These are phyloP conservation scores for Ogataea angusta DNA, from an alignment of 805 yeast species.

Conservation along the genomic window DNA sequence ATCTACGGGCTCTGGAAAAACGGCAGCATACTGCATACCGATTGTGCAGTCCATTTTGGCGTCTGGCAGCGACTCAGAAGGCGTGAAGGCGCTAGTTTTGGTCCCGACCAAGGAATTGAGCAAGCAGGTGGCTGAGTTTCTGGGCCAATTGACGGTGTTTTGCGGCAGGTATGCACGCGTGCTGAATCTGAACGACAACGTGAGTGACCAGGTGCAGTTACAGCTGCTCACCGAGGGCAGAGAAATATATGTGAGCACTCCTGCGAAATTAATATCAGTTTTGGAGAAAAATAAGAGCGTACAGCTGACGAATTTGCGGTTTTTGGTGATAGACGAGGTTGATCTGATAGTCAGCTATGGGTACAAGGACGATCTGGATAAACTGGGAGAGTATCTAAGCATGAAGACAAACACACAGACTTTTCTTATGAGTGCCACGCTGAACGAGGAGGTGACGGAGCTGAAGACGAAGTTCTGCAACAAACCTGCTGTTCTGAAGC, in stretches of 20 bases:
- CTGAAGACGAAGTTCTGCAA: constrained; percentile 78
- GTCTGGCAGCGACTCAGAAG: constrained; percentile 31
- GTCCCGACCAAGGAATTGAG: constrained; percentile 95
- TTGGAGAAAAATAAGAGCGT: constrained; percentile 46
- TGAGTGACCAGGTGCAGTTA: constrained; percentile 66
- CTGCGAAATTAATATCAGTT: constrained; percentile 63
- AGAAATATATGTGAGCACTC: constrained; percentile 82
- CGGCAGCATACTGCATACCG: constrained; percentile 87
- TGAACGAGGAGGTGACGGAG: constrained; percentile 78
- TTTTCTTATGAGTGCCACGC: constrained; percentile 94
- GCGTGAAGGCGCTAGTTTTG: constrained; percentile 60
- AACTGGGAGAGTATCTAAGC: constrained; percentile 63
- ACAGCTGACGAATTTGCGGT: constrained; percentile 55
- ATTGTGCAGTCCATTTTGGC: constrained; percentile 72
- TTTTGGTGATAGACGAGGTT: constrained; percentile 89
- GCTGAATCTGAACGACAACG: constrained; percentile 60
- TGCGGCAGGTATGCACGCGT: constrained; percentile 64
- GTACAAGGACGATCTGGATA: constrained; percentile 76
- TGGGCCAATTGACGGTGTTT: constrained; percentile 64
- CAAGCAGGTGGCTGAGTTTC: constrained; percentile 72
- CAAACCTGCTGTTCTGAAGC: constrained; percentile 74
- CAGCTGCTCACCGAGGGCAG: constrained; percentile 73
- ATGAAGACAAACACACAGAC: constrained; percentile 76
- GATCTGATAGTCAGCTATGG: constrained; percentile 90
- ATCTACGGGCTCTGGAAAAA: constrained; percentile 94